Conservation (phyloP, 352 stramenopile species). For the Pythium dissotocum region DNA sequence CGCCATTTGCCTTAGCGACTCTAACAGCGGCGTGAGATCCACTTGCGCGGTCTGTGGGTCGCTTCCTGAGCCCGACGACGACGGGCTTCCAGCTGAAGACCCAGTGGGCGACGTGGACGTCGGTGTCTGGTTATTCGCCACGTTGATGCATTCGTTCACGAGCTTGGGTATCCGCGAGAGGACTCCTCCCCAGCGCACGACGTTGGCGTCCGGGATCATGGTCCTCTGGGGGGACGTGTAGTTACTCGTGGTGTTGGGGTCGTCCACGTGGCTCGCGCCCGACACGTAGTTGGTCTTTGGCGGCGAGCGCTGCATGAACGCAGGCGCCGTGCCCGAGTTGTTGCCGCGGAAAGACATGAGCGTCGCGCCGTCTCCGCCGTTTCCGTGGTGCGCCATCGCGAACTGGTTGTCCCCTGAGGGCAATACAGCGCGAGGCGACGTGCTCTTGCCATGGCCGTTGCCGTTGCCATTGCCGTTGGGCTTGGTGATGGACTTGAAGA, state of each 20-base stretch:
- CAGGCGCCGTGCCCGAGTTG: slow-evolving; percentile 11
- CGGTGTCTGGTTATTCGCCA: not conserved
- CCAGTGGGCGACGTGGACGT: slow-evolving; percentile 15
- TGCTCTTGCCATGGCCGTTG: not conserved
- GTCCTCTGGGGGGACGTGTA: slow-evolving; percentile 10
- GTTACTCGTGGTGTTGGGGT: not conserved
- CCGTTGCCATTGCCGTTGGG: not conserved
- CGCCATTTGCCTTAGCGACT: slow-evolving; percentile 61
- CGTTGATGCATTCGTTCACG: slow-evolving; percentile 23
- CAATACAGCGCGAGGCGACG: slow-evolving; percentile 22
- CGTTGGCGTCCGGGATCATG: slow-evolving; percentile 13
- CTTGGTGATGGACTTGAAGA: slow-evolving; percentile 32
- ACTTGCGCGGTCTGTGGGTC: not conserved
- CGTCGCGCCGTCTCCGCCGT: not conserved
- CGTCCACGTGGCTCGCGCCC: slow-evolving; percentile 5
- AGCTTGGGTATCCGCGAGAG: slow-evolving; percentile 32
- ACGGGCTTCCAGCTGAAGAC: slow-evolving; percentile 17
- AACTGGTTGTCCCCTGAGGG: slow-evolving; percentile 31
- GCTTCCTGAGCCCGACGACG: not conserved
- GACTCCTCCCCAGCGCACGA: slow-evolving; percentile 27
- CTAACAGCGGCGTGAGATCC: slow-evolving; percentile 37
- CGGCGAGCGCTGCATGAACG: slow-evolving; percentile 28
- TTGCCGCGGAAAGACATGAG: slow-evolving; percentile 8
- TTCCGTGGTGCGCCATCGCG: slow-evolving; percentile 14
- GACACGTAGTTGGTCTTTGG: slow-evolving; percentile 21